Base-by-base conservation (phyloP, 2,329 filamentous ascomycete genomes). In the Aureobasidium zeae region DNA sequence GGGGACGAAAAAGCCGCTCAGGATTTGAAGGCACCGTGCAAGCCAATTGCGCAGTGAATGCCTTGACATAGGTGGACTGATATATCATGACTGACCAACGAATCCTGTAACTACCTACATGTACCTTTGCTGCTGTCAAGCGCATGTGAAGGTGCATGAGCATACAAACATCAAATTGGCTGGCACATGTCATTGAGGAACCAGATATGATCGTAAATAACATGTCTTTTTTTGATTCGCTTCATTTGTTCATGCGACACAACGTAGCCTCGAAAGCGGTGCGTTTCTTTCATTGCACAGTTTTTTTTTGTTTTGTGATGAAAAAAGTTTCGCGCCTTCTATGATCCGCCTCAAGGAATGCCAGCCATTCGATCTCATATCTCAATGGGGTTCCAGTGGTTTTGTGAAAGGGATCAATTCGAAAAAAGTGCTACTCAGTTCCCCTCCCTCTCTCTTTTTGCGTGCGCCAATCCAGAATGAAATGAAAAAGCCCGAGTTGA, bases 221-320 rank as follows among this genome's bases (percentile, higher is more conserved):
- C 39, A 43, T 43, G 39, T 43, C 39, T 34, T 43, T n/a, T n/a
- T 34, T 43, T 33, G 39, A 43, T 43, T 43, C 22, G 21, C 39
- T 43, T 30, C 3, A 33, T 33, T 28, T 32, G 30, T 16, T 24
- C 30, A 19, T 16, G 39, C 39, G 39, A 43, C 39, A 43, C 39
- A 43, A 43, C 39, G 39, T 43, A 43, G 39, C 39, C 39, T 43
- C 39, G 39, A 43, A 34, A 30, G 19, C 19, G 20, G n/a, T n/a
- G n/a, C n/a, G n/a, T n/a, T n/a, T 43, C 34, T 43, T 43, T 21
- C 39, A 43, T 43, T 43, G 39, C 39, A n/a, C n/a, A 43, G 34
- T 4, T 22, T 13, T 20, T 42, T 43, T 34, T 43, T 25, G 15
- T 33, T 32, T 30, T 32, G 17, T 26, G 39, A 43, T 43, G 39